These are phyloP conservation scores for Paecilomyces fulvus DNA, from an alignment of 2,329 filamentous ascomycete species.

Conservation along the genomic window DNA sequence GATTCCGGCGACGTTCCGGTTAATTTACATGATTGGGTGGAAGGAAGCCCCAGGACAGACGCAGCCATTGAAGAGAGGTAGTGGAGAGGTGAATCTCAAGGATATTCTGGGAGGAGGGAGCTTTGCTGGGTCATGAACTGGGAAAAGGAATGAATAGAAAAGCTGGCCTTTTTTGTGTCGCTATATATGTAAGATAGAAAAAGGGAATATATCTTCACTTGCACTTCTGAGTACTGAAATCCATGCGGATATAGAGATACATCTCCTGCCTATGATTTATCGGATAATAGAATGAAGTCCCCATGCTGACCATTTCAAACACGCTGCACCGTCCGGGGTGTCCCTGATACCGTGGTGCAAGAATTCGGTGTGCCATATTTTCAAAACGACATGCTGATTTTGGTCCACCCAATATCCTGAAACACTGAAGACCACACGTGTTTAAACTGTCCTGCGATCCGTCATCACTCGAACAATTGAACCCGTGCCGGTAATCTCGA, in stretches of 20 bases:
- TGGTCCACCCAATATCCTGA: not conserved
- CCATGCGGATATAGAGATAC: not conserved
- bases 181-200: conserved; percentile 17
- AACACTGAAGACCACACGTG: not conserved
- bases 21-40: conserved; percentile 99
- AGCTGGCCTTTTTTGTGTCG: conserved; percentile 7
- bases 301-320: not conserved
- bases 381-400: not conserved
- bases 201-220: conserved; percentile 4
- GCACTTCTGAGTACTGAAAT: not conserved
- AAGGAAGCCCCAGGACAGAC: conserved; percentile 73
- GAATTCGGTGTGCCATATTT: not conserved
- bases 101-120: conserved; percentile 56
- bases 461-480: conserved; percentile 95
- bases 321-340: conserved; percentile 1
- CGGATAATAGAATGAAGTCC: conserved; percentile 8
- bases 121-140: conserved; percentile 17
- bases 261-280: conserved; percentile 2
- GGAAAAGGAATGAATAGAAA: not conserved
- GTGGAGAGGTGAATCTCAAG: conserved; percentile 78
- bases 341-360: not conserved
- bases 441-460: conserved; percentile 81
- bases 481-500: conserved; percentile 84
- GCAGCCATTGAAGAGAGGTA: conserved; percentile 73
- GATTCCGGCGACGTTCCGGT: conserved; percentile 82